Evolutionary conservation across 2,329 filamentous ascomycete genomes (phyloP), one percentile per base, ranked within the genome.

Genomic region (Pseudodiploospora longispora): DNA sequence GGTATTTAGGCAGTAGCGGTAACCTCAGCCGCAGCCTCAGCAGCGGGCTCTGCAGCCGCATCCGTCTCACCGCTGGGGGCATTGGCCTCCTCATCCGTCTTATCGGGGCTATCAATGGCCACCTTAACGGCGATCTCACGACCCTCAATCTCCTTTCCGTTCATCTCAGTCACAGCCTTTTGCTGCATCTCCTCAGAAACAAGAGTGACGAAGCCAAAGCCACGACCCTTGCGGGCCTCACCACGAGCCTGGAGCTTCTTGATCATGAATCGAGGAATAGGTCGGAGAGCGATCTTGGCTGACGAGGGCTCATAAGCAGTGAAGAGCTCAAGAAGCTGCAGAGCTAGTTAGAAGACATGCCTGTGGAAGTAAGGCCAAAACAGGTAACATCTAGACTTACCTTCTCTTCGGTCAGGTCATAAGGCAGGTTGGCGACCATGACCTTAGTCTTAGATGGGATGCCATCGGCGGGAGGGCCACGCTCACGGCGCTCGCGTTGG

Each of bases 41-140:
- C 46, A 30, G 54, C 62, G 47, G 65, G 63, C 44, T 61, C 57
- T 49, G 75, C 68, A 48, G 63, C 68, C 55, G 69, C 68, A 55
- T 62, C 56, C 59, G 69, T 67, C 50, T 62, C 63, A 41, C 64
- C 61, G 52, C 73, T 70, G 41, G 67, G 67, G 51, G 69, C 70
- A 59, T 76, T 84, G 61, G 85, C 81, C 65, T 96, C 91, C 71
- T 96, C 91, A 53, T 84, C 80, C 49, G 80, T 83, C 85, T 97
- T 98, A 72, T 94, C 91, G 53, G 93, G 93, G 78, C 89, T 96
- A 76, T 98, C 93, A 63, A 98, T 97, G 64, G 93, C 93, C 65
- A 98, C 90, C 86, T 98, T 98, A 79, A 98, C 93, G 54, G 93
- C 93, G 58, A 98, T 98, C 76, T 97, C 91, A 62, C 93, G 91